A percentile compares a stretch with the other conserved stretches of the same genome.
Conservation (phyloP, 2,329 filamentous ascomycete species). For the Ilyonectria sp. region DNA sequence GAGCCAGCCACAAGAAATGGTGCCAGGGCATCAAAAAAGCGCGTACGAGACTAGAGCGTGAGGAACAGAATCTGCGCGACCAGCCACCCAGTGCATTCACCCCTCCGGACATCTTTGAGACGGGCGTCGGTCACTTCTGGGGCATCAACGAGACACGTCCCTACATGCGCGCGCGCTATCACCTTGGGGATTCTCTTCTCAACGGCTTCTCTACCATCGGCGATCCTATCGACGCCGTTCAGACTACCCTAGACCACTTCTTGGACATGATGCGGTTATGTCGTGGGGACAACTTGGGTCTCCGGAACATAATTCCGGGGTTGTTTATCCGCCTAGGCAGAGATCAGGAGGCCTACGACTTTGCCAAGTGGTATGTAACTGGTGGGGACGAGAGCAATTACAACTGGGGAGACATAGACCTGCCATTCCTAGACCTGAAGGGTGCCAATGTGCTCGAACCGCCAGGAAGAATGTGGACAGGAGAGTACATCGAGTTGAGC, state of each 20-base stretch:
- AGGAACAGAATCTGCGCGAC: slow-evolving; percentile 57
- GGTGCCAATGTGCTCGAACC: slow-evolving; percentile 59
- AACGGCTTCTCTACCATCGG: slow-evolving; percentile 46
- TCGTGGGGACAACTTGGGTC: slow-evolving; percentile 61
- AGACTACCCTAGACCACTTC: slow-evolving; percentile 56
- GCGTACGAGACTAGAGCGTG: slow-evolving; percentile 47
- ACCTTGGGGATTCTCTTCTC: slow-evolving; percentile 51
- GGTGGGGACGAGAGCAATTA: slow-evolving; percentile 36
- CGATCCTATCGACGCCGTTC: slow-evolving; percentile 47
- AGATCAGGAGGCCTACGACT: slow-evolving; percentile 67
- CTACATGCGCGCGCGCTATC: slow-evolving; percentile 59
- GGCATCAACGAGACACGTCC: slow-evolving; percentile 55
- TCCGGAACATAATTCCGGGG: slow-evolving; percentile 58
- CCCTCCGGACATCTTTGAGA: slow-evolving; percentile 56
- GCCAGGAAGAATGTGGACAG: background rate
- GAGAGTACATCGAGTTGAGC: slow-evolving; percentile 30
- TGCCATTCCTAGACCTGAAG: slow-evolving; percentile 52
- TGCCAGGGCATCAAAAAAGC: slow-evolving; percentile 57
- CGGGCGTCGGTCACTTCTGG: slow-evolving; percentile 60
- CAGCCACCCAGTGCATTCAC: slow-evolving; percentile 45
- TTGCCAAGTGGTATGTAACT: slow-evolving; percentile 54
- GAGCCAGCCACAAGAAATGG: slow-evolving; percentile 54
- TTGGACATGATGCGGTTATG: slow-evolving; percentile 61
- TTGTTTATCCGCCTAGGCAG: slow-evolving; percentile 61
- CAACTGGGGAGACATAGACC: slow-evolving; percentile 37